Conservation (phyloP, 1,139 yeast species). For the Zygosaccharomyces pseudobailii region DNA sequence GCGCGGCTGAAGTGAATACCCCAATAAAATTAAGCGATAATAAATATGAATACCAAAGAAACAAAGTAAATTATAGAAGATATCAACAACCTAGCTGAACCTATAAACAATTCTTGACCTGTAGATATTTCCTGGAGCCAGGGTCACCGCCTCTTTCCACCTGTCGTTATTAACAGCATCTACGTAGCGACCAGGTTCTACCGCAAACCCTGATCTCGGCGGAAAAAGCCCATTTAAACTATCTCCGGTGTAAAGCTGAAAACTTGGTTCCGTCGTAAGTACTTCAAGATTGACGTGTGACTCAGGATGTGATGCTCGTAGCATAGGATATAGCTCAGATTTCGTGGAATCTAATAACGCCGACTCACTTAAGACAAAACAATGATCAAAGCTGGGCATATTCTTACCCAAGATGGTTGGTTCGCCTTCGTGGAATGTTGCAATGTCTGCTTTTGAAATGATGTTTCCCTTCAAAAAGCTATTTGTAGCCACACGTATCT, state of each 20-base stretch:
- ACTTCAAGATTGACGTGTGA: slow-evolving; percentile 43
- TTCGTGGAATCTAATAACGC: slow-evolving; percentile 42
- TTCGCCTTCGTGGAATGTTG: slow-evolving; percentile 15
- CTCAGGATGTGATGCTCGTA: slow-evolving; percentile 47
- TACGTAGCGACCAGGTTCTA: slow-evolving; percentile 59
- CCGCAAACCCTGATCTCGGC: slow-evolving; percentile 55
- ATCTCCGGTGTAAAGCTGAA: slow-evolving; percentile 66
- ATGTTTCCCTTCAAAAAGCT: slow-evolving; percentile 53
- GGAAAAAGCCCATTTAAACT: slow-evolving; percentile 36
- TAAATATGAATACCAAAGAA: no score
- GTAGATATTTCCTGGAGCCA: slow-evolving; percentile 50
- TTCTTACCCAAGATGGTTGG: slow-evolving; percentile 20
- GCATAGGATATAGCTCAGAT: slow-evolving; percentile 36
- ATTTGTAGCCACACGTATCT: slow-evolving; percentile 32
- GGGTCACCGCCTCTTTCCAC: slow-evolving; percentile 50
- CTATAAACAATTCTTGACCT: slow-evolving; percentile 47
- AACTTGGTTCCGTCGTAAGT: slow-evolving; percentile 60
- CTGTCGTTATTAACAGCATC: slow-evolving; percentile 48
- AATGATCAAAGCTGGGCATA: slow-evolving; percentile 44
- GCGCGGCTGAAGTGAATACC: no score
- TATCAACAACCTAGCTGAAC: background rate
- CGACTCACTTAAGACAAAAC: slow-evolving; percentile 44
- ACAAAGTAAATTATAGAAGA: no score
- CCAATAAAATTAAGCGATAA: no score
- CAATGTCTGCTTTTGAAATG: slow-evolving; percentile 33